Percentiles rank a stretch among this genome's conserved stretches.
These are phyloP conservation scores for Aureobasidium lini DNA, from an alignment of 2,329 filamentous ascomycete genomes.

Conservation along the genomic window DNA sequence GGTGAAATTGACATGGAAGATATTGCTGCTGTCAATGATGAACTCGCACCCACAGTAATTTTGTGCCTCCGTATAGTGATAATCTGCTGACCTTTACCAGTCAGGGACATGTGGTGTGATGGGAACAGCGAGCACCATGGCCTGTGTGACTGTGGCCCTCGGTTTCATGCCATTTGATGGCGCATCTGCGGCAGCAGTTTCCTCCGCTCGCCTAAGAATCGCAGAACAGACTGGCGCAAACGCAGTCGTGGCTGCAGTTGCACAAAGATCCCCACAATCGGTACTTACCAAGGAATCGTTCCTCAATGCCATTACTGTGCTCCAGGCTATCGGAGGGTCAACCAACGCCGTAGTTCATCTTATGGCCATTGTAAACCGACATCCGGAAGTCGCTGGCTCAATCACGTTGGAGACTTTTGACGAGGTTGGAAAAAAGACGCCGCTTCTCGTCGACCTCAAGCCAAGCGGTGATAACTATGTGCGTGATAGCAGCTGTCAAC, in stretches of 20 bases:
- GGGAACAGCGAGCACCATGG: constrained; percentile 52
- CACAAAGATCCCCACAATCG: constrained; percentile 34
- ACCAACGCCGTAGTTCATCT: constrained; percentile 39
- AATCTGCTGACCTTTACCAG: background rate
- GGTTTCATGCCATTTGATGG: constrained; percentile 48
- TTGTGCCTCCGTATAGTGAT: constrained; percentile 18
- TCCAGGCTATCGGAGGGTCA: constrained; percentile 39
- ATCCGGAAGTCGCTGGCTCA: constrained; percentile 38
- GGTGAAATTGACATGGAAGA: constrained; percentile 64
- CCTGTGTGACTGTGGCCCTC: constrained; percentile 45
- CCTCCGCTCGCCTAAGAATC: constrained; percentile 43
- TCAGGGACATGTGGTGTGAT: constrained; percentile 51
- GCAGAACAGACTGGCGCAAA: constrained; percentile 47
- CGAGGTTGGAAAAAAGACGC: constrained; percentile 40
- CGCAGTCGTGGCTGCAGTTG: constrained; percentile 37
- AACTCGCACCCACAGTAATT: constrained; percentile 60
- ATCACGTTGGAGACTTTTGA: constrained; percentile 42
- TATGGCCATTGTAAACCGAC: constrained; percentile 42
- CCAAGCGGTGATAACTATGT: constrained; percentile 41
- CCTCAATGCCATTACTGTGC: constrained; percentile 38
- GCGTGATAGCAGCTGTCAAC: background rate
- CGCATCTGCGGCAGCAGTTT: constrained; percentile 48
- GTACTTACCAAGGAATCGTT: constrained; percentile 42
- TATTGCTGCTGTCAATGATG: constrained; percentile 62
- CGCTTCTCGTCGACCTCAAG: constrained; percentile 45